Evolutionary conservation across 495 filamentous ascomycete genomes (phyloP), one percentile per base, ranked within the genome.

Genomic region (Chaetomium cochliodes): DNA sequence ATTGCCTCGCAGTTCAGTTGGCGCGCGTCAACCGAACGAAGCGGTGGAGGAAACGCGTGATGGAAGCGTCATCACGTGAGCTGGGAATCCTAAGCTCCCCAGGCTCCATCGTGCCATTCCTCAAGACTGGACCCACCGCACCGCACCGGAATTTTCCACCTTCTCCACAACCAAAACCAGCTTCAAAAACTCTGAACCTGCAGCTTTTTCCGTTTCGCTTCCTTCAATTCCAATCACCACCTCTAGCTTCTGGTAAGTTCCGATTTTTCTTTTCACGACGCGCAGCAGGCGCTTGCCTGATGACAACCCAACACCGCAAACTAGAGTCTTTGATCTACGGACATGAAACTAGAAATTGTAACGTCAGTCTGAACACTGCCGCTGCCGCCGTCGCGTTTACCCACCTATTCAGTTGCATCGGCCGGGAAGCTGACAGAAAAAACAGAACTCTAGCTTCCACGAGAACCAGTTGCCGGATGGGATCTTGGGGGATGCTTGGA

Each of bases 301-400:
- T 85, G 83, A 85, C 78, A 85, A 64, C 54, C 74, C 83, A 85
- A 92, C 90, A 93, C 92, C 88, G 86, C 91, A 93, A 98, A 98
- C 93, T 98, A 98, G 93, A 98, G 93, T 98, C 93, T 98, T 97
- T 98, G 93, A 98, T 90, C 73, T 83, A 13, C 82, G 89, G 89
- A 86, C 47, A 92, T 96, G 94, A 93, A 97, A 93, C 88, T 89
- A 77, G 73, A 80, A 59, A 86, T 88, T 92, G 91, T 88, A 89
- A 98, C 93, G 93, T 98, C 93, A 98, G 93, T 92, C 93, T 98
- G 93, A 98, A 84, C 73, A 74, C 70, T 58, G 62, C 61, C 65
- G 64, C 64, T 65, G 68, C 52, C 64, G 65, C 65, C 26, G 62
- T 62, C 62, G 65, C 56, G 30, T 59, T 56, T 30, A 30, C 7